Evolutionary conservation across 2,329 filamentous ascomycete genomes (phyloP), one percentile per base, ranked within the genome.

Genomic region (Macrophomina tecta): DNA sequence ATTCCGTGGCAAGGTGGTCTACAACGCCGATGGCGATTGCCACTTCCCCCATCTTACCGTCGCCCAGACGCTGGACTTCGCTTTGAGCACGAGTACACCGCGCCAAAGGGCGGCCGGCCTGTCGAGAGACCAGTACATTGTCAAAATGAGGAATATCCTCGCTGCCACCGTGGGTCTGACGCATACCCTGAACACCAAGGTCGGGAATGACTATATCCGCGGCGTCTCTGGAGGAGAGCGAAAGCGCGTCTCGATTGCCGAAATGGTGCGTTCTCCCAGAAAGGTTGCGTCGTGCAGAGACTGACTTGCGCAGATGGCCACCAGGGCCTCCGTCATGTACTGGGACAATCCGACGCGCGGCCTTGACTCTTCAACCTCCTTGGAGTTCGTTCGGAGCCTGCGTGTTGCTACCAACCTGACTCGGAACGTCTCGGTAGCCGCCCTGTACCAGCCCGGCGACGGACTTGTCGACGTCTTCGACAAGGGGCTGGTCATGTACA

Each of bases 1-100:
- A 69, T 93, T 94, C 80, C 89, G 91, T 32, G 92, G 92, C 70
- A 92, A 95, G 79, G 91, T 91, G 69, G 94, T 95, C 76, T 95
- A 95, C 80, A 93, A 91, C 0, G 91, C 91, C 68, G 92, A 95
- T 77, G 89, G 92, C 38, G 92, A 96, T 75, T 89, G 91, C 5
- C 91, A 94, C 78, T 94, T 94, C 73, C 90, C 91, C 16, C 86
- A 89, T 79, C 80, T 94, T 72, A 89, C 87, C 1, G 91, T 94
- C 49, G 91, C 90, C 61, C 90, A 94, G 72, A 95, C 92, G 1
- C 83, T 94, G 53, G 89, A 87, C 65, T 94, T 94, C 69, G 91
- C 91, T 18, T 91, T 91, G 3, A 83, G 86, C 28, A 90, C 91
- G 6, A 85, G 90, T 67, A 86, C 89, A 60, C 89, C 90, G 1